A percentile compares a stretch with the other conserved stretches of the same genome.
Conservation (phyloP, 2,329 filamentous ascomycete species). For the Emericellopsis atlantica region DNA sequence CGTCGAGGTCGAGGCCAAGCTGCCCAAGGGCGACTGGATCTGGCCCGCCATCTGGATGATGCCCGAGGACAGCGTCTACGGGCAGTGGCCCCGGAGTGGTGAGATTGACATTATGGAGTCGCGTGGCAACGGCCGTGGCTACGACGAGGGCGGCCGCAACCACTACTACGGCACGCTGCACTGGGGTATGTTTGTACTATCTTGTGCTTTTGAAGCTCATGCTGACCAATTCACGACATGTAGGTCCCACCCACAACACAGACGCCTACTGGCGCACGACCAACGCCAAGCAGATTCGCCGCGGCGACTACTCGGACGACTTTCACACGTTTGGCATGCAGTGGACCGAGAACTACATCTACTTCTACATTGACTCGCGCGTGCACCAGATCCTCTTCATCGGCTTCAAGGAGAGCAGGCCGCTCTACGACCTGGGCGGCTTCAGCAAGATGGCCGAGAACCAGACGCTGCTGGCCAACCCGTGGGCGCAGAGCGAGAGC, state of each 20-base stretch:
- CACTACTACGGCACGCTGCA: conserved; percentile 29
- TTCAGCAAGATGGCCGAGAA: conserved; percentile 27
- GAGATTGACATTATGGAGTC: conserved; percentile 41
- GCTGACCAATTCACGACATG: background rate
- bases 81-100: conserved; percentile 35
- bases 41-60: conserved; percentile 42
- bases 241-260: conserved; percentile 10
- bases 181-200: conserved; percentile 23
- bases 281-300: conserved; percentile 16
- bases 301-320: conserved; percentile 22
- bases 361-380: conserved; percentile 36
- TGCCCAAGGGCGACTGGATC: conserved; percentile 41
- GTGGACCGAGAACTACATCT: conserved; percentile 38
- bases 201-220: background rate
- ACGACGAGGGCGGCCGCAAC: conserved; percentile 28
- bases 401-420: conserved; percentile 16
- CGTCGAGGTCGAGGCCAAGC: conserved; percentile 39
- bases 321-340: conserved; percentile 41
- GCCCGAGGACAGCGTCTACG: conserved; percentile 32
- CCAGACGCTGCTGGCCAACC: conserved; percentile 25
- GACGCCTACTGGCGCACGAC: conserved; percentile 22
- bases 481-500: conserved; percentile 26
- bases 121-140: conserved; percentile 28
- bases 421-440: conserved; percentile 27
- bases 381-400: conserved; percentile 24